Evolutionary conservation across 768 basidiomycete species (phyloP), one percentile per base, ranked within the genome.

Genomic region (Hebeloma cylindrosporum): DNA sequence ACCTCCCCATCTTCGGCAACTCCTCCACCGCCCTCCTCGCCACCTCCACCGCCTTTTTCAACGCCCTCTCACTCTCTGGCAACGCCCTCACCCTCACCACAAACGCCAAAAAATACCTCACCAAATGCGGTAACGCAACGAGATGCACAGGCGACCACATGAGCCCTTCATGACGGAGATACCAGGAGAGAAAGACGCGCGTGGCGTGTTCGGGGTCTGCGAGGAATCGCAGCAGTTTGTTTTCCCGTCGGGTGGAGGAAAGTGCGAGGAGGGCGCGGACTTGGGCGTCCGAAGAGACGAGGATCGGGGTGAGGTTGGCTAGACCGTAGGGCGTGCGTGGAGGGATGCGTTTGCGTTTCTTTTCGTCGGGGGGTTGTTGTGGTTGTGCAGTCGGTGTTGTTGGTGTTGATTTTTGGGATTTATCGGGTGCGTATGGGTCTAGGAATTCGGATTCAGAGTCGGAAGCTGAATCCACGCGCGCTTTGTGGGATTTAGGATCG

Each of bases 171-270:
- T 80, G 73, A 14, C 76, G 72, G 70, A 82, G 80, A 49, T 78
- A 77, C 8, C 81, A 82, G 0, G 84, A 83, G 34, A 90, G 68
- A 61, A 88, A 88, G 17, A 85, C 68, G 38, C 70, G 73, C 20
- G 80, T 60, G 30, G 64, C 57, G 4, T 54, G 53, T 52, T 79
- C 82, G 1, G 87, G 83, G 40, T 85, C 72, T 41, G 71, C 60
- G 42, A 89, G 64, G 61, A 89, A 89, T 4, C 63, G 53, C 1
- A 70, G 55, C 40, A 81, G 63, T 20, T 68, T 67, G 16, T 74
- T 71, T 21, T 76, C 76, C 37, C 69, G 70, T 11, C 58, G 46
- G 1, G 65, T 63, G 26, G 65, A 64, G 31, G 68, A 63, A 16
- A 63, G 61, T 7, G 64, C 65, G 25, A 70, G 54, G 22, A 75